Percentiles rank a stretch among this genome's conserved stretches.
Conservation (phyloP, 2,329 filamentous ascomycete genomes). For the Ceratocystiopsis brevicomis region DNA sequence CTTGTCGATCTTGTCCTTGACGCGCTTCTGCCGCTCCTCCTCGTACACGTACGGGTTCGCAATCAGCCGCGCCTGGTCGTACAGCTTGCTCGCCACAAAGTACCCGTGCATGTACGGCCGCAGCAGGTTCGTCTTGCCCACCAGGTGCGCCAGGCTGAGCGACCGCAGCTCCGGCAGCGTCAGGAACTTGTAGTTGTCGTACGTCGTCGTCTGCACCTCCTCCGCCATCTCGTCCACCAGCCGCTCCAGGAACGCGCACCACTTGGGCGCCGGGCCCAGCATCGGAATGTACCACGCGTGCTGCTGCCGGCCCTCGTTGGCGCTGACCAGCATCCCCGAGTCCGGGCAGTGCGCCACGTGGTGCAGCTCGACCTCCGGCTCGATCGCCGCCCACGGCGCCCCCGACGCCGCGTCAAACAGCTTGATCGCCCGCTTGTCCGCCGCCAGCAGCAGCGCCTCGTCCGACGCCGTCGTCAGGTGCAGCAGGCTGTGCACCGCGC, state of each 20-base stretch:
- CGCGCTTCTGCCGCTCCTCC: conserved; percentile 73
- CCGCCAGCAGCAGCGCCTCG: conserved; percentile 73
- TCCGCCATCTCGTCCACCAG: conserved; percentile 98
- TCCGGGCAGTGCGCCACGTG: conserved; percentile 83
- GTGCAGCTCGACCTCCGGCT: conserved; percentile 88
- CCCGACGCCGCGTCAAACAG: conserved; percentile 77
- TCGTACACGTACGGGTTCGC: conserved; percentile 88
- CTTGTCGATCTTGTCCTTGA: conserved; percentile 92
- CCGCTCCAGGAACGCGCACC: conserved; percentile 94
- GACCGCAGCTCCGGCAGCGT: conserved; percentile 70
- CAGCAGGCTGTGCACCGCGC: conserved; percentile 69
- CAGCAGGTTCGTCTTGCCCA: conserved; percentile 76
- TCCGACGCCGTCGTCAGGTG: conserved; percentile 53
- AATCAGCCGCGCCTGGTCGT: conserved; percentile 86
- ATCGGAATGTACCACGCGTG: conserved; percentile 43
- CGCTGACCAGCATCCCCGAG: conserved; percentile 86
- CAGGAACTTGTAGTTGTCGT: conserved; percentile 99
- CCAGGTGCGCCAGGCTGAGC: conserved; percentile 70
- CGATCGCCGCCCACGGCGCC: conserved; percentile 84
- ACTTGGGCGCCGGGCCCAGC: conserved; percentile 67
- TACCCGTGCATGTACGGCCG: conserved; percentile 98
- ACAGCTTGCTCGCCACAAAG: conserved; percentile 87
- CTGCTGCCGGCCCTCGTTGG: conserved; percentile 89
- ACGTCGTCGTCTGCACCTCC: conserved; percentile 56
- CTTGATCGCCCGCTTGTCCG: conserved; percentile 93